phyloP scores from a whole-genome alignment of 75 land plant species.

The Sequoiadendron giganteum region DNA sequence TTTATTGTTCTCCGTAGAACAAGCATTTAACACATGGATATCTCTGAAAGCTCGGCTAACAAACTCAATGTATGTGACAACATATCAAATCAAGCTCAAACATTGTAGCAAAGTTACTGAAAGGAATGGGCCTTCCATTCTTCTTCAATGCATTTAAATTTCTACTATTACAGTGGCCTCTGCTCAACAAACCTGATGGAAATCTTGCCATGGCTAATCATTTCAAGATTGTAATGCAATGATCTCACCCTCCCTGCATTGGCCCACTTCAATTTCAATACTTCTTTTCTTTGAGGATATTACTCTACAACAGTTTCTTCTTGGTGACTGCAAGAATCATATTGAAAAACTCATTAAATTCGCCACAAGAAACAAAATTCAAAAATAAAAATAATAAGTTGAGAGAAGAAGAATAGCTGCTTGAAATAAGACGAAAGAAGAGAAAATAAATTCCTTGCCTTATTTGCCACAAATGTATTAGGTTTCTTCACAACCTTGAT shows the following conservation, averaged over 20 bases:
- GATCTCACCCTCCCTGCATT: slow-evolving; percentile 52
- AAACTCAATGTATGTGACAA: background rate
- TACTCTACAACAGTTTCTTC: slow-evolving; percentile 66
- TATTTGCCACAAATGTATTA: slow-evolving; percentile 25
- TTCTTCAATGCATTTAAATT: background rate
- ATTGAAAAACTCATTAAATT: background rate
- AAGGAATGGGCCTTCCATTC: slow-evolving; percentile 3
- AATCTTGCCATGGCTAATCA: background rate
- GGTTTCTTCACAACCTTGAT: slow-evolving; percentile 52
- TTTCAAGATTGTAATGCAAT: slow-evolving; percentile 19
- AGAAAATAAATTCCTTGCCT: background rate
- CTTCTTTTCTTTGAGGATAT: slow-evolving; percentile 28
- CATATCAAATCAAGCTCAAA: background rate
- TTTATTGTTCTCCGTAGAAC: background rate
- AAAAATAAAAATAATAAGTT: no score
- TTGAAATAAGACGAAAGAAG: background rate
- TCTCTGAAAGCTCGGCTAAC: background rate
- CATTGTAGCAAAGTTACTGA: background rate
- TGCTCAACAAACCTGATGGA: background rate
- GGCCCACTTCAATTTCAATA: slow-evolving; percentile 31
- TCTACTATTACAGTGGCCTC: background rate
- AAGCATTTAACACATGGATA: background rate
- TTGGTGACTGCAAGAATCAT: slow-evolving; percentile 41
- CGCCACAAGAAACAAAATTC: background rate
- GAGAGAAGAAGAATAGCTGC: background rate